Conservation (phyloP, 345 rosid species). For the Schrenkiella parvula region DNA sequence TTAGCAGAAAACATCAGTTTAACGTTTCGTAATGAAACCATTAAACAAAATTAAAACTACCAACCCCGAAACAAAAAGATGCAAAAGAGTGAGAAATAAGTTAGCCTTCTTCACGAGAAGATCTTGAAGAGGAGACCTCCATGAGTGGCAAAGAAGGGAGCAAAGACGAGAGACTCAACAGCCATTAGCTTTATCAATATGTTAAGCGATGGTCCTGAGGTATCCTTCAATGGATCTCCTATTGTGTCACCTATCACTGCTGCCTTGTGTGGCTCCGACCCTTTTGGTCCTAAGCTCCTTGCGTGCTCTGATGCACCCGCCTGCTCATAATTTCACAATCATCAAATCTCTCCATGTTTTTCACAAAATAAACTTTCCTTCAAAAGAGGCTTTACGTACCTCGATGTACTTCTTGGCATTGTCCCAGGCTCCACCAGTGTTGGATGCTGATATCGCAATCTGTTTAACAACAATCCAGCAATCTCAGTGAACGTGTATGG, state of each 20-base stretch:
- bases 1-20: neutral
- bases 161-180: constrained; percentile 92
- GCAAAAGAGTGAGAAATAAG: neutral
- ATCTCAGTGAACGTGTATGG: neutral
- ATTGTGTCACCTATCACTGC: constrained; percentile 95
- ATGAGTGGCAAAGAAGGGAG: constrained; percentile 93
- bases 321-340: constrained; percentile 30
- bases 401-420: constrained; percentile 99
- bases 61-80: neutral
- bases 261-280: constrained; percentile 97
- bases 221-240: constrained; percentile 96
- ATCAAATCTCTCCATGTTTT: neutral
- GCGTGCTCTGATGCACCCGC: constrained; percentile 95
- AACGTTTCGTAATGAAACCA: neutral
- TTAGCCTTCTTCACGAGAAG: neutral
- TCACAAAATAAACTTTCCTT: neutral
- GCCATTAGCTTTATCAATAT: constrained; percentile 98
- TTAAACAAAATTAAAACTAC: neutral
- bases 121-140: constrained; percentile 88
- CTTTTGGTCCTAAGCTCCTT: constrained; percentile 79
- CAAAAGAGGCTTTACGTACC: constrained; percentile 34
- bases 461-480: constrained; percentile 14
- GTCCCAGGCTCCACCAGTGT: constrained; percentile 99
- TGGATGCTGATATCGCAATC: constrained; percentile 96
- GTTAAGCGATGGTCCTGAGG: constrained; percentile 96